Evolutionary conservation across 169 alveolate genomes (phyloP), one percentile per base, ranked within the genome.

Genomic region (Eimeria maxima): DNA sequence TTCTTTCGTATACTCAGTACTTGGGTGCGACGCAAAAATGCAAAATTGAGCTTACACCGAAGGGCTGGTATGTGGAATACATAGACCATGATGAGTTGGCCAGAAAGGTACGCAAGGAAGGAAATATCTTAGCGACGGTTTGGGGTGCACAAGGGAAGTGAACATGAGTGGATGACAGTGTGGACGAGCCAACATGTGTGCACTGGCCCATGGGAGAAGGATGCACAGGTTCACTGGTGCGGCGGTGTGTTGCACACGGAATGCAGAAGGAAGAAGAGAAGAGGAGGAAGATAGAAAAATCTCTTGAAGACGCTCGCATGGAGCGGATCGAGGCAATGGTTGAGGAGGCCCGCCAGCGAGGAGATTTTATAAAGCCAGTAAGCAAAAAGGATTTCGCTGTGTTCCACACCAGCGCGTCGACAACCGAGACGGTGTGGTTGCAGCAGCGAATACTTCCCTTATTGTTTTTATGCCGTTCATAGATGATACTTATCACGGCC

Each of bases 51-150:
- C 97, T 97, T 89, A 98, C 99, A 14, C 99, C 98, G 65, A 98
- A 98, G 97, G 99, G 99, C 20, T 98, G 99, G 99, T 97, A 97
- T 95, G 95, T 98, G 71, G 99, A 98, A 96, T 98, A 98, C 95
- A 98, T 98, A 8, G 99, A 98, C 93, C 98, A 97, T 38, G 99
- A 98, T 74, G 96, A 97, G 93, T 92, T 97, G 29, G 97, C 95
- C 47, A 97, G 98, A 45, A 97, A 96, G 86, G 96, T 93, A 38
- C 33, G 95, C 53, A 18, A 38, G 38, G 63, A 0, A 27, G 65
- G 24, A 44, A 20, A 11, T 8, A 63, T 11, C 87, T 71, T 29
- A 13, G 8, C 69, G 2, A 24, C 29, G 6, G 13, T 42, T 13
- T n/a, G 5, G 24, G 45, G n/a, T 0, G 63, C n/a, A 45, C 4